Base-by-base conservation (phyloP, 768 basidiomycete genomes). In the Tubosaeta sp. region DNA sequence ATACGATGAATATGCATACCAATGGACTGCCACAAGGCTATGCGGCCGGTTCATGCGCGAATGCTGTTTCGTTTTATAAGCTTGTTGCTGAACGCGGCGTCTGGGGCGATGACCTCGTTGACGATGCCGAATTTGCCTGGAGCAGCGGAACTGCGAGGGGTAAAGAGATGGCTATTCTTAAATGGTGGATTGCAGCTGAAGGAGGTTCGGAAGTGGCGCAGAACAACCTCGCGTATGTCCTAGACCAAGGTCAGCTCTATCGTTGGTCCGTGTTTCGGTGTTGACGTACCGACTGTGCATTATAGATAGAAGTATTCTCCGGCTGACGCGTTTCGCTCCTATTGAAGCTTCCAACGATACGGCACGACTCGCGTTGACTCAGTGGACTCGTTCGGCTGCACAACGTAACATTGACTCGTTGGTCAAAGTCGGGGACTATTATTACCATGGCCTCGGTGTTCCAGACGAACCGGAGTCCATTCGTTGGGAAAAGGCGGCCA, bases 341-440 rank as follows among this genome's bases (percentile, higher is more conserved):
- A 78, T 76, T 40, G 80, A 78, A n/a, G 83, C 86, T 7, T 90
- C 87, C 14, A 93, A 89, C 48, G 83, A 87, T 48, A 88, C 89
- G 4, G 93, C 92, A 4, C 76, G 80, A 36, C 76, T 91, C 8
- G 94, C 93, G 0, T 72, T 99, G 44, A 89, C 86, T 0, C 90
- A 95, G 62, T 99, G 95, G 95, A 90, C 85, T 24, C 84, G 96
- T 13, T 94, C 94, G 3, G 94, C 95, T 9, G 84, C 81, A 2
- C 96, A 99, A 66, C 84, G 87, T 48, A 94, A 99, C 60, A 79
- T 96, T n/a, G 96, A 99, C 63, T 87, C 96, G 11, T 76, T 98
- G 51, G 93, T 99, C 54, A 99, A 97, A 76, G 94, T 97, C 5
- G 96, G 93, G 34, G 96, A 99, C 66, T 96, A 97, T 66, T 95